A percentile compares a stretch with the other conserved stretches of the same genome.
These are phyloP conservation scores for Microsporum canis DNA, from an alignment of 2,329 filamentous ascomycete genomes.

Conservation along the genomic window DNA sequence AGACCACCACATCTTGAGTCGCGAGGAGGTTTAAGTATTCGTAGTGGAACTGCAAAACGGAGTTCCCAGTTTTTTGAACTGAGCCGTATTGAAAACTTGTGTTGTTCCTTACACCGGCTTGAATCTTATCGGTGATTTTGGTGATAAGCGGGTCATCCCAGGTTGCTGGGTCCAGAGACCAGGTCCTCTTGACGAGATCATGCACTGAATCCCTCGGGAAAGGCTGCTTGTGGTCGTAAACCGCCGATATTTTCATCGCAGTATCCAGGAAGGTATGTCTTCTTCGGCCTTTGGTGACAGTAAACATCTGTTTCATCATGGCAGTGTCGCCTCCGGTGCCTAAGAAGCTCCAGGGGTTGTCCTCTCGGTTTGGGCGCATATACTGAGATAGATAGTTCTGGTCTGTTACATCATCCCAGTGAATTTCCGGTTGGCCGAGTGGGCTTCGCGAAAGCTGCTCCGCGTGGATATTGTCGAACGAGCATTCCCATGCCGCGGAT, in stretches of 20 bases:
- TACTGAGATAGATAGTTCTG: constrained; percentile 7
- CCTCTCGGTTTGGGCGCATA: constrained; percentile 7
- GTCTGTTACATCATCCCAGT: constrained; percentile 11
- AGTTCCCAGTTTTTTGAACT: constrained; percentile 4
- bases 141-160: constrained; percentile 8
- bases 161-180: constrained; percentile 6
- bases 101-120: constrained; percentile 3
- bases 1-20: constrained; percentile 3
- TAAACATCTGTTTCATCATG: constrained; percentile 12
- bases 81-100: constrained; percentile 8
- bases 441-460: not conserved
- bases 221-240: constrained; percentile 8
- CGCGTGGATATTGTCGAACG: constrained; percentile 9
- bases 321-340: constrained; percentile 9
- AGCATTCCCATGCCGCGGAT: constrained; percentile 9
- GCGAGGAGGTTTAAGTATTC: constrained; percentile 8
- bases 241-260: constrained; percentile 8
- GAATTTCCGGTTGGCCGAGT: constrained; percentile 10
- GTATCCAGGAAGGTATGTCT: constrained; percentile 9
- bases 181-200: constrained; percentile 11
- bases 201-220: constrained; percentile 6
- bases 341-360: constrained; percentile 10
- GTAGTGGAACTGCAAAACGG: constrained; percentile 10
- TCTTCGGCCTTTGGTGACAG: constrained; percentile 9
- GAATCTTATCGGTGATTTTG: constrained; percentile 9